Conservation (phyloP, 139 green algal species). For the Cymbomonas tetramitiformis region DNA sequence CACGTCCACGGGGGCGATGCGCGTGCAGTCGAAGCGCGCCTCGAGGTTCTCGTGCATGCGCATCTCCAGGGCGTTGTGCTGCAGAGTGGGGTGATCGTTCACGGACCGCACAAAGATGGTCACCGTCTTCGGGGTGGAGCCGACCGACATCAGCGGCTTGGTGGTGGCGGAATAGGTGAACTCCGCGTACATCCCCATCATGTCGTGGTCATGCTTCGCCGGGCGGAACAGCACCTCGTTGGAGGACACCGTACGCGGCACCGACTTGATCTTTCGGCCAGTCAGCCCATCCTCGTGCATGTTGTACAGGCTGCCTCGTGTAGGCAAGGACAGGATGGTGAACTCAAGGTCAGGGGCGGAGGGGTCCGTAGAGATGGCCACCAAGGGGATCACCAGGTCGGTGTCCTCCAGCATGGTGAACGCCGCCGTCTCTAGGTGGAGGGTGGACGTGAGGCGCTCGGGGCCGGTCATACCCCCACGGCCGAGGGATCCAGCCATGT, state of each 20-base stretch:
- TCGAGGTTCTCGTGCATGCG: constrained; percentile 1
- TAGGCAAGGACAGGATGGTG: constrained; percentile 1
- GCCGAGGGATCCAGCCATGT: constrained; percentile 1
- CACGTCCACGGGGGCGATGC: background rate
- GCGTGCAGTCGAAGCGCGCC: background rate
- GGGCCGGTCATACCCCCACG: background rate
- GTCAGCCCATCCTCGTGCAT: background rate
- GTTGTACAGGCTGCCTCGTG: background rate
- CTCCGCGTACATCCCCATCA: too few species aligned
- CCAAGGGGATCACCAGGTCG: background rate
- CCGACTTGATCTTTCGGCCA: constrained; percentile 2
- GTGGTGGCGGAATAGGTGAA: too few species aligned
- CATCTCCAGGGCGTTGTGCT: background rate
- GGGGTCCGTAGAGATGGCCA: background rate
- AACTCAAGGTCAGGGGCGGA: background rate
- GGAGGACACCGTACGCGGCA: background rate
- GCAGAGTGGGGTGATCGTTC: background rate
- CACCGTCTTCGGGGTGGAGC: background rate
- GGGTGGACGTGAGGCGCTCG: constrained; percentile 5
- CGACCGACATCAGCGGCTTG: background rate
- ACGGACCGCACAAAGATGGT: background rate
- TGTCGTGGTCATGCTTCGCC: too few species aligned
- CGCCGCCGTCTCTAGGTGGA: background rate
- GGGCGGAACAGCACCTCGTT: background rate
- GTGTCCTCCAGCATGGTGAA: background rate